Conservation (phyloP, 495 filamentous ascomycete genomes). For the Terfezia boudieri region DNA sequence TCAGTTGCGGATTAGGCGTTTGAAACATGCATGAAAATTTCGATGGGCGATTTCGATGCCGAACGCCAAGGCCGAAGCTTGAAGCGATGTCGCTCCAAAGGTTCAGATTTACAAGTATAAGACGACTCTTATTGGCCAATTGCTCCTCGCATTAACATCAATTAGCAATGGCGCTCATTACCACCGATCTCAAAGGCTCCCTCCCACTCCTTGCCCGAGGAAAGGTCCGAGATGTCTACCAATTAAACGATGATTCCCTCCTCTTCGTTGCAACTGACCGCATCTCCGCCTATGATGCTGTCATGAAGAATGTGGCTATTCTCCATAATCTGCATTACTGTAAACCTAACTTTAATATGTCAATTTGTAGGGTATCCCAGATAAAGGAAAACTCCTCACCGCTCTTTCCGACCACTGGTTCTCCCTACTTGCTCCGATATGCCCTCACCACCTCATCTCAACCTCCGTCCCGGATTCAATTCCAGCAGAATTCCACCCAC, state of each 20-base stretch:
- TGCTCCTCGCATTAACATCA: too few species aligned
- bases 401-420: slow-evolving; percentile 77
- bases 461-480: slow-evolving; percentile 38
- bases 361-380: slow-evolving; percentile 41
- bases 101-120: too few species aligned
- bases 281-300: slow-evolving; percentile 86
- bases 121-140: too few species aligned
- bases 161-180: slow-evolving; percentile 22
- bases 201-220: slow-evolving; percentile 38
- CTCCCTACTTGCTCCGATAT: slow-evolving; percentile 35
- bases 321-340: neutral
- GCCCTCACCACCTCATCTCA: slow-evolving; percentile 57
- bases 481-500: slow-evolving; percentile 25
- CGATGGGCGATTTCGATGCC: too few species aligned
- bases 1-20: too few species aligned
- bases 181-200: slow-evolving; percentile 30
- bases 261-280: slow-evolving; percentile 81
- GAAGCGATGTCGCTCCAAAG: too few species aligned
- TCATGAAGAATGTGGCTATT: slow-evolving; percentile 51
- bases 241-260: slow-evolving; percentile 48
- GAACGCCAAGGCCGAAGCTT: too few species aligned
- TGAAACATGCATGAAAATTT: too few species aligned
- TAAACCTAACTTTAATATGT: neutral
- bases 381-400: slow-evolving; percentile 69
- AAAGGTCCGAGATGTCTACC: slow-evolving; percentile 70